These are phyloP conservation scores for Arxiozyma slooffiae DNA, from an alignment of 1,139 yeast species.

Conservation along the genomic window DNA sequence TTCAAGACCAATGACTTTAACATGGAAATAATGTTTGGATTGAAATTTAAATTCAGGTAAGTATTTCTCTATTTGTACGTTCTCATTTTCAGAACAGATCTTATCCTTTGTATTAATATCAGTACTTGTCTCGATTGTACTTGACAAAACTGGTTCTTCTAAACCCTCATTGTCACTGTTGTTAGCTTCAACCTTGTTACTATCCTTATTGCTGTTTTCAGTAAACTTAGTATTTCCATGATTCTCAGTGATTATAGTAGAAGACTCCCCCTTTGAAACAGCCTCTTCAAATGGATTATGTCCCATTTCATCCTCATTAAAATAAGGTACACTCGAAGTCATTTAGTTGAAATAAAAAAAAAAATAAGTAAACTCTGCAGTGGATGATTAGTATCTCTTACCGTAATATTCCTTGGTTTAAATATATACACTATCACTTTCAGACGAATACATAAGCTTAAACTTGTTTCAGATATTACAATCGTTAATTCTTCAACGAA, in stretches of 20 bases:
- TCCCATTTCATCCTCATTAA: slow-evolving; percentile 15
- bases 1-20: slow-evolving; percentile 32
- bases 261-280: neutral
- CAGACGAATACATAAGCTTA: no score
- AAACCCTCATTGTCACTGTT: neutral
- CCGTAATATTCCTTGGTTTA: neutral
- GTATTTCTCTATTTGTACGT: neutral
- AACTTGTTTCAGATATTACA: neutral
- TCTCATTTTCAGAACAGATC: slow-evolving; percentile 24
- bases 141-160: neutral
- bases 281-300: slow-evolving; percentile 21
- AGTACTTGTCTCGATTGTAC: neutral
- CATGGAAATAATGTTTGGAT: slow-evolving; percentile 19
- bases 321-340: slow-evolving; percentile 2
- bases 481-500: neutral
- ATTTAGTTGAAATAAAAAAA: neutral
- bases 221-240: neutral
- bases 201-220: neutral
- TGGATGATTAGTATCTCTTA: neutral
- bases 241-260: neutral
- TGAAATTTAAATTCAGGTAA: slow-evolving; percentile 18
- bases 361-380: neutral
- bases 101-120: neutral
- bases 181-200: neutral
- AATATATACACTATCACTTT: neutral